These are phyloP conservation scores for Blastocladiella emersonii DNA, from an alignment of 371 early-diverging fungal genomes.

Conservation along the genomic window DNA sequence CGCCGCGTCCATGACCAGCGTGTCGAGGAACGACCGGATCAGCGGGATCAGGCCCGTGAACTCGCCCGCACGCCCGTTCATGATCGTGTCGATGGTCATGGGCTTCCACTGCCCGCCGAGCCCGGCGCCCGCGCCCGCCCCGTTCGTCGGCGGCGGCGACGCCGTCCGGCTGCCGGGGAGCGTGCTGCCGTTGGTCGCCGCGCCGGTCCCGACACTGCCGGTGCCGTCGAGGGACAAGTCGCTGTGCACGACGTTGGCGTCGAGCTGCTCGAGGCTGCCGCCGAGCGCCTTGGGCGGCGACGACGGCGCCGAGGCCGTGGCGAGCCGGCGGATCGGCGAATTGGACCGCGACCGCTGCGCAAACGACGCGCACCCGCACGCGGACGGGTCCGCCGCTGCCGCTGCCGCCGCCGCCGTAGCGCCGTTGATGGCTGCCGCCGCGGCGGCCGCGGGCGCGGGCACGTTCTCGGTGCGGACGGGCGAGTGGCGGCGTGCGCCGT, in stretches of 20 bases:
- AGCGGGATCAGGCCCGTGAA: conserved; percentile 80
- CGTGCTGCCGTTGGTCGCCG: too few species aligned
- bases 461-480: too few species aligned
- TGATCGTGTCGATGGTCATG: conserved; percentile 85
- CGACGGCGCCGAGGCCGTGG: background rate
- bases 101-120: conserved; percentile 67
- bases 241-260: conserved; percentile 59
- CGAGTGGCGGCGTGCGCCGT: too few species aligned
- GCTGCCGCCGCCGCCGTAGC: too few species aligned
- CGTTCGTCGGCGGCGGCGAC: too few species aligned
- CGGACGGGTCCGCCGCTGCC: too few species aligned
- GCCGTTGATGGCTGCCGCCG: too few species aligned
- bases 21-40: conserved; percentile 63
- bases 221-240: too few species aligned
- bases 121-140: too few species aligned
- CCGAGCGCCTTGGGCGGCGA: conserved; percentile 8
- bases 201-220: too few species aligned
- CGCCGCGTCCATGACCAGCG: conserved; percentile 47
- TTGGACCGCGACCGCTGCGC: conserved; percentile 7
- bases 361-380: conserved; percentile 3
- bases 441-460: too few species aligned
- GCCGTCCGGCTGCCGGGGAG: too few species aligned
- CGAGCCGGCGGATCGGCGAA: conserved; percentile 4
- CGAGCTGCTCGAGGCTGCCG: conserved; percentile 4
- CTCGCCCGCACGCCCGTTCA: conserved; percentile 69